Conservation (phyloP, 2,329 filamentous ascomycete genomes). For the Colletotrichum trifolii region DNA sequence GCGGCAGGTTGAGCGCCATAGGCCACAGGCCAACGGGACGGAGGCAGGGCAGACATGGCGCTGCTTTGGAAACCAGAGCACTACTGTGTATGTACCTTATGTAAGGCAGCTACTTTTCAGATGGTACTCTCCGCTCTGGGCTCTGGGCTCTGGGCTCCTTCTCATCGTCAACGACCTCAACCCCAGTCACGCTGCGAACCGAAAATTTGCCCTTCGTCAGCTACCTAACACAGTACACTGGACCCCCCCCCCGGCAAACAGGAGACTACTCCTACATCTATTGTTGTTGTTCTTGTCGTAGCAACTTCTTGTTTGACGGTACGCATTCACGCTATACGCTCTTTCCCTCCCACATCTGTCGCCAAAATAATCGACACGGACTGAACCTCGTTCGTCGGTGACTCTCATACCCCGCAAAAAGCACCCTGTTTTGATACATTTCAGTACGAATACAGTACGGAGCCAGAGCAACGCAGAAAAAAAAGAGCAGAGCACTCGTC, state of each 20-base stretch:
- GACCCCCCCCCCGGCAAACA: slow-evolving; percentile 6
- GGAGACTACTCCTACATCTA: slow-evolving; percentile 15
- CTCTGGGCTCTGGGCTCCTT: not conserved
- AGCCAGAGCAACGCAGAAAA: too few relatives aligned
- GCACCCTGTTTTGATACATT: slow-evolving; percentile 31
- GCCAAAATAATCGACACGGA: not conserved
- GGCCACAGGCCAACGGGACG: too few relatives aligned
- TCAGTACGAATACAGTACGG: not conserved
- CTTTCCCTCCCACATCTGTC: not conserved
- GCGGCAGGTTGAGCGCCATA: too few relatives aligned
- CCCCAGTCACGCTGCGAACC: slow-evolving; percentile 23
- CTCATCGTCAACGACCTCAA: slow-evolving; percentile 31
- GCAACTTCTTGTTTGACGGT: slow-evolving; percentile 16
- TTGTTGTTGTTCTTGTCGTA: slow-evolving; percentile 19
- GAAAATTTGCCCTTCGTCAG: slow-evolving; percentile 10
- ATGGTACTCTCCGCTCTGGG: not conserved
- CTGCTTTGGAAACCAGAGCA: too few relatives aligned
- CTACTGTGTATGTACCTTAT: too few relatives aligned
- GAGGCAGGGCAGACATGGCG: too few relatives aligned
- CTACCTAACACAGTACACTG: slow-evolving; percentile 6
- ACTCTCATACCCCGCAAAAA: not conserved
- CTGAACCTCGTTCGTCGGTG: slow-evolving; percentile 5
- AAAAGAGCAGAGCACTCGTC: too few relatives aligned
- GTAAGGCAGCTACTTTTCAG: too few relatives aligned
- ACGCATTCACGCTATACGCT: slow-evolving; percentile 23